phyloP scores from a whole-genome alignment of 2,329 filamentous ascomycete genomes.

The Ceratocystiopsis minuta region DNA sequence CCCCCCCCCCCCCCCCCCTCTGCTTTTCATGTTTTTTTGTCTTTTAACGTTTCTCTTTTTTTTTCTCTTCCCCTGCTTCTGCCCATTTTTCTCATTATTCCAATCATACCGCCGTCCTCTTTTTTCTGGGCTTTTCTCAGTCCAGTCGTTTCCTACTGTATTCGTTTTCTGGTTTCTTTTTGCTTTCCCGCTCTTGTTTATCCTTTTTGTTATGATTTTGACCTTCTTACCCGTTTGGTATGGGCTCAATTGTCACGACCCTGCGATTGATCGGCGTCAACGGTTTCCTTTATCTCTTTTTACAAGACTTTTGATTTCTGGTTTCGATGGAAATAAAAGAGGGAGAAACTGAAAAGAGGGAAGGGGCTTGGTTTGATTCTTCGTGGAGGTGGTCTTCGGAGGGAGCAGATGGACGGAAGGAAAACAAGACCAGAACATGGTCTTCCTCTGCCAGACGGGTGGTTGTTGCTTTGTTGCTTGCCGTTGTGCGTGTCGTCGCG shows the following conservation, averaged over 20 bases:
- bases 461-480: no score
- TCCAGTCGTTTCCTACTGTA: no score
- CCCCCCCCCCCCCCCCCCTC: no score
- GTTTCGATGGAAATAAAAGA: constrained; percentile 10
- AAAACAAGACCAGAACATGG: no score
- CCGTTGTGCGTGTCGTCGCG: no score
- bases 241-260: constrained; percentile 6
- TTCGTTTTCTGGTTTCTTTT: neutral
- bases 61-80: neutral
- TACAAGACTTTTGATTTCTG: constrained; percentile 11
- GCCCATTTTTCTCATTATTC: no score
- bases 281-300: constrained; percentile 9
- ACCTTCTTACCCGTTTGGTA: constrained; percentile 5
- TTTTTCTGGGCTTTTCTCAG: constrained; percentile 1
- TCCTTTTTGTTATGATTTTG: neutral
- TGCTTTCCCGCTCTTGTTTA: neutral
- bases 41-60: no score
- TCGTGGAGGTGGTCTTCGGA: no score
- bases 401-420: no score
- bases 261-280: constrained; percentile 12
- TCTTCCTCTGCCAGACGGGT: no score
- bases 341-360: constrained; percentile 5
- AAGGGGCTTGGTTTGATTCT: neutral
- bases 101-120: neutral
- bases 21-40: no score